Conservation (phyloP, 495 filamentous ascomycete genomes). For the Podospora tetraspora region DNA sequence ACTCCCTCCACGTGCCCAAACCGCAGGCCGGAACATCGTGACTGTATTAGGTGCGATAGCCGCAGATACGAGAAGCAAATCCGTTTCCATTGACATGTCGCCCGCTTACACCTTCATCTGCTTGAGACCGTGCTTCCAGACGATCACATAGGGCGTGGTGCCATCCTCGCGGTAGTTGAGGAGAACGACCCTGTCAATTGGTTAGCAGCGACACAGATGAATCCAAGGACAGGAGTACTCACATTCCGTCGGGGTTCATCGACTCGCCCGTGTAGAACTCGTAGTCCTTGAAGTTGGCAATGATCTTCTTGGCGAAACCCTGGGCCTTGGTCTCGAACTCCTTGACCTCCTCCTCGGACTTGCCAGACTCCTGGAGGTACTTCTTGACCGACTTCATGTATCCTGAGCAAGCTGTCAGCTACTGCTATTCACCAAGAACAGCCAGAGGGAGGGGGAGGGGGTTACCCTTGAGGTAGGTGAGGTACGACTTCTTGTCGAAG, state of each 20-base stretch:
- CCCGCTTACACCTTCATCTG: constrained; percentile 81
- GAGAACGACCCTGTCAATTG: constrained; percentile 68
- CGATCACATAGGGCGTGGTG: constrained; percentile 75
- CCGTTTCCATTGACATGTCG: not conserved
- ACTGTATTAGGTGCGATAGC: not conserved
- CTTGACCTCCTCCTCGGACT: constrained; percentile 58
- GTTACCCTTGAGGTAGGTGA: constrained; percentile 74
- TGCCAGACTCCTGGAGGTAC: constrained; percentile 56
- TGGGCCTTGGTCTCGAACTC: constrained; percentile 70
- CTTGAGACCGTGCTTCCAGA: constrained; percentile 94
- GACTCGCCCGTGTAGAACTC: constrained; percentile 89
- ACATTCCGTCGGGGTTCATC: constrained; percentile 91
- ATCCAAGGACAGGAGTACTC: constrained; percentile 28
- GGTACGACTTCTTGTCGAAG: constrained; percentile 82
- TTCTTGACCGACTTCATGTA: constrained; percentile 88
- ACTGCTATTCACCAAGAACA: not conserved
- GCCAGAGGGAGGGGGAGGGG: not conserved
- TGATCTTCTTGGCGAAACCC: constrained; percentile 69
- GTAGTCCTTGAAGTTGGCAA: constrained; percentile 87
- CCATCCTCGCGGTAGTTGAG: constrained; percentile 98
- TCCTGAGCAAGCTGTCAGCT: constrained; percentile 41
- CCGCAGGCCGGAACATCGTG: not conserved
- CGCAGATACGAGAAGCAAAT: not conserved
- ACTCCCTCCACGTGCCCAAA: constrained; percentile 8
- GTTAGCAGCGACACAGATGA: no score